These are phyloP conservation scores for Sanghuangporus baumii DNA, from an alignment of 1,284 basidiomycete species.

Conservation along the genomic window DNA sequence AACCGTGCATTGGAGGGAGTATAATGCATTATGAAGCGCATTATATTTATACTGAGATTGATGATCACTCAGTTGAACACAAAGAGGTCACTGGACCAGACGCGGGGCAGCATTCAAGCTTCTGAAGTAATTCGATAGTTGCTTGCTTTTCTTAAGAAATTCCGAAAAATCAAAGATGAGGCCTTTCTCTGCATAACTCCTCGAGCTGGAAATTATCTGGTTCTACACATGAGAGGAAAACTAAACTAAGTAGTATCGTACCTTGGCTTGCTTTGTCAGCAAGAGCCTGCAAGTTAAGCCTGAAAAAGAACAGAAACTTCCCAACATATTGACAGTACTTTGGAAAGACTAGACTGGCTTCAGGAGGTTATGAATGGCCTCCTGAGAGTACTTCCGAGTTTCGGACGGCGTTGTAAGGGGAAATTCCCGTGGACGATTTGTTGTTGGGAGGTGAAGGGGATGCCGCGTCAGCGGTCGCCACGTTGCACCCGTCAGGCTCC, in stretches of 20 bases:
- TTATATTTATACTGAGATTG: no score
- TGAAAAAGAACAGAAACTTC: neutral
- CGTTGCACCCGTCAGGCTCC: neutral
- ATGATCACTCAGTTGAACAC: no score
- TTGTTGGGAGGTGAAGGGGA: neutral
- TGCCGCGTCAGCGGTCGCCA: neutral
- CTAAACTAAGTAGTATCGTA: neutral
- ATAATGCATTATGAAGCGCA: no score
- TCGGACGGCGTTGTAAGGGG: neutral
- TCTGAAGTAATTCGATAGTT: no score
- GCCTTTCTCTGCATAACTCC: no score
- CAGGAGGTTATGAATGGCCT: neutral
- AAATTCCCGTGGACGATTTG: neutral
- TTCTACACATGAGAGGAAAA: neutral
- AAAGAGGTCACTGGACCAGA: no score
- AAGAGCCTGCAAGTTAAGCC: neutral
- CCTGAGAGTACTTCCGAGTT: neutral
- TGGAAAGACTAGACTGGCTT: neutral
- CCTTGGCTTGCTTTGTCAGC: conserved; percentile 1
- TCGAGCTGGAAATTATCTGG: no score
- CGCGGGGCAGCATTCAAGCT: no score
- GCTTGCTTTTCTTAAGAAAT: no score
- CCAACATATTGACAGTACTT: neutral
- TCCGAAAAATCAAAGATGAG: no score
- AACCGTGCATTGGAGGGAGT: no score